Conservation (phyloP, 805 yeast genomes). For the Wickerhamomyces sydowiorum region DNA sequence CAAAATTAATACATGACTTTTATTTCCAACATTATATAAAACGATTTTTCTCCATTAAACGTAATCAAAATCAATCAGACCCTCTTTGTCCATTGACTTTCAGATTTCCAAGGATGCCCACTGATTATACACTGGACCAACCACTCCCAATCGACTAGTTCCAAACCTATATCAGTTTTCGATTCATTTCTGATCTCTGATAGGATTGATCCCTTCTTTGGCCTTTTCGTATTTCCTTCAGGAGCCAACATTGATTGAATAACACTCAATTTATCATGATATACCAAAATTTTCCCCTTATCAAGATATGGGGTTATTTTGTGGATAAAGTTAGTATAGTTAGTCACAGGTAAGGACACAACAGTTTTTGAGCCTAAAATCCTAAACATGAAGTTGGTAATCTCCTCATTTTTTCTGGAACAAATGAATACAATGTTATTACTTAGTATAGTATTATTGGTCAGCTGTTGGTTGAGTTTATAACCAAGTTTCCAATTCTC, state of each 20-base stretch:
- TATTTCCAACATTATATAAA: too few relatives aligned
- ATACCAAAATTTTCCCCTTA: slow-evolving; percentile 14
- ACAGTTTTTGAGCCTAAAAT: slow-evolving; percentile 36
- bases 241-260: not conserved
- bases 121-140: slow-evolving; percentile 54
- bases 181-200: not conserved
- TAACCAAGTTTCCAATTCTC: slow-evolving; percentile 28
- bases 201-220: not conserved
- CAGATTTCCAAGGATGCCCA: slow-evolving; percentile 20
- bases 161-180: slow-evolving; percentile 10
- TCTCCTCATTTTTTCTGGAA: slow-evolving; percentile 19
- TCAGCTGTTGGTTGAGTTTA: slow-evolving; percentile 34
- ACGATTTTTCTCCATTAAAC: not conserved
- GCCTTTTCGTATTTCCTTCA: not conserved
- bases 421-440: slow-evolving; percentile 15
- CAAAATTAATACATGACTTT: too few relatives aligned
- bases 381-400: slow-evolving; percentile 36
- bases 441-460: slow-evolving; percentile 27
- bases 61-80: not conserved
- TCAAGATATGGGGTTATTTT: not conserved
- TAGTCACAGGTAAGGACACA: not conserved
- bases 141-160: slow-evolving; percentile 58
- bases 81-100: not conserved
- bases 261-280: slow-evolving; percentile 1
- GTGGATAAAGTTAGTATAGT: slow-evolving; percentile 2